Evolutionary conservation across 1,284 basidiomycete genomes (phyloP).

Genomic region (Moesziomyces globuligerus): DNA sequence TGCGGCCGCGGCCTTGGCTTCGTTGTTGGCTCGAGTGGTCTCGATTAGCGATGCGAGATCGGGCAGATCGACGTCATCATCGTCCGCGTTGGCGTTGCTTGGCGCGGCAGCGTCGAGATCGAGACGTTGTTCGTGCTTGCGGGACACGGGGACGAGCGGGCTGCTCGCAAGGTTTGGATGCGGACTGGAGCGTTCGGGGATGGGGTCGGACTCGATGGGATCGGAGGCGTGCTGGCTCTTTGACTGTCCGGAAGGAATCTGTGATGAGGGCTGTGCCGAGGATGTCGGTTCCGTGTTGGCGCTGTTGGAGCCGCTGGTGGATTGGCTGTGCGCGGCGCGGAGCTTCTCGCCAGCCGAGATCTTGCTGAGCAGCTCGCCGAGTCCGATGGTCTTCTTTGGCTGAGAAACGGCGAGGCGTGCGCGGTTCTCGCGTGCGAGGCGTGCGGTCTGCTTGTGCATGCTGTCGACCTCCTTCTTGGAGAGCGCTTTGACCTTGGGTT

Average conservation of each 20-base stretch:
- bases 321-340: conserved; percentile 2
- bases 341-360: conserved; percentile 37
- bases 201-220: conserved; percentile 47
- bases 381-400: conserved; percentile 48
- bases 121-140: conserved; percentile 33
- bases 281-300: conserved; percentile 8
- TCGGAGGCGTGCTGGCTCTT: conserved; percentile 43
- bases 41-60: conserved; percentile 36
- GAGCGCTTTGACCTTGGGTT: conserved; percentile 46
- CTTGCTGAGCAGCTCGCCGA: conserved; percentile 52
- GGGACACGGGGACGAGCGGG: conserved; percentile 28
- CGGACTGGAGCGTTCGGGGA: conserved; percentile 35
- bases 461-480: conserved; percentile 56
- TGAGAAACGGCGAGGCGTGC: conserved; percentile 26
- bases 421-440: conserved; percentile 54
- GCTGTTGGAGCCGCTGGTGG: neutral
- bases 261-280: conserved; percentile 34
- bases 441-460: conserved; percentile 59
- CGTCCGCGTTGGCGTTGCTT: conserved; percentile 15
- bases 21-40: conserved; percentile 21
- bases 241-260: conserved; percentile 39
- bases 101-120: conserved; percentile 8
- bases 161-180: conserved; percentile 26
- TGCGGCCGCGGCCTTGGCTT: conserved; percentile 15
- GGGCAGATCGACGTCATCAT: conserved; percentile 31